phyloP scores from a whole-genome alignment of 163 green algal species.

The Volvox carteri region DNA sequence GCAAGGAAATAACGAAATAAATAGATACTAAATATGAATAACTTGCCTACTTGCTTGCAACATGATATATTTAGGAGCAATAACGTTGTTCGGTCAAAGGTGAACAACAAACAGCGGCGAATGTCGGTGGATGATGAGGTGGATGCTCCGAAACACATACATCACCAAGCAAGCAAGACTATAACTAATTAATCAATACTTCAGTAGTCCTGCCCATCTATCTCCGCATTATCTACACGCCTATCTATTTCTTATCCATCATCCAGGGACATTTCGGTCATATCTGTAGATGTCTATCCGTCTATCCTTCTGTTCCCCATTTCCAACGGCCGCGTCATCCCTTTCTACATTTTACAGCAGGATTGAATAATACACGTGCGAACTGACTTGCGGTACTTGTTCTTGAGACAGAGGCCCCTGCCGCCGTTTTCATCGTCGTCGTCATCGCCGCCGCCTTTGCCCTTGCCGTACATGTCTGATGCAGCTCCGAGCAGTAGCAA shows the following conservation, averaged over 20 bases:
- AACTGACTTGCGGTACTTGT: constrained; percentile 62
- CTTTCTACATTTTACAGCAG: too few relatives aligned
- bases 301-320: background rate
- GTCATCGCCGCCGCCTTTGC: background rate
- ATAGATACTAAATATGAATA: background rate
- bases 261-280: background rate
- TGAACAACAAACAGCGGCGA: too few relatives aligned
- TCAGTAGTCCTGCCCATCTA: background rate
- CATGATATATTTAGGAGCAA: background rate
- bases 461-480: background rate
- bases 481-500: background rate
- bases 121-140: too few relatives aligned
- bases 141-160: too few relatives aligned
- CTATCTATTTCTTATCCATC: background rate
- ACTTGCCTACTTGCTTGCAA: background rate
- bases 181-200: too few relatives aligned
- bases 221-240: background rate
- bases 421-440: too few relatives aligned
- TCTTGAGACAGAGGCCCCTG: constrained; percentile 55
- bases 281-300: background rate
- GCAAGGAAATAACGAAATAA: background rate
- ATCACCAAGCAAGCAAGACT: too few relatives aligned
- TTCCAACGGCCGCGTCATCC: too few relatives aligned
- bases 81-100: too few relatives aligned
- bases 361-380: background rate